Evolutionary conservation across 2,329 filamentous ascomycete genomes (phyloP).

Genomic region (Hymenoscyphus fructigenus): DNA sequence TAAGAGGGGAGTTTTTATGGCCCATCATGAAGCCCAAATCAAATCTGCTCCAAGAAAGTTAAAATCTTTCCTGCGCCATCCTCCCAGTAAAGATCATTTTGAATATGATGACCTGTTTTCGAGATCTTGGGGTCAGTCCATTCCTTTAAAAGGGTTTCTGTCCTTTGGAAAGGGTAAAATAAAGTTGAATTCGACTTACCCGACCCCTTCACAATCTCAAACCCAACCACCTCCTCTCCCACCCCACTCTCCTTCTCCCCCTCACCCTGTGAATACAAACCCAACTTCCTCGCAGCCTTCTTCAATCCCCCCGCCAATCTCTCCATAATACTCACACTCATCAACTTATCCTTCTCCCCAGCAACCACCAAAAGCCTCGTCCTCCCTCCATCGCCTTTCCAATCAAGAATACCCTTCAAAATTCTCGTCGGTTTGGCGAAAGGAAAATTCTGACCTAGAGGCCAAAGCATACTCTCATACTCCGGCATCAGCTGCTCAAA

Average conservation of each 20-base stretch:
- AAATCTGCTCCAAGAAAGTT: constrained; percentile 23
- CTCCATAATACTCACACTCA: constrained; percentile 27
- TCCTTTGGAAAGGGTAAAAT: too few species aligned
- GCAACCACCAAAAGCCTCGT: constrained; percentile 29
- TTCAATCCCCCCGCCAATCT: constrained; percentile 36
- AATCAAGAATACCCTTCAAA: constrained; percentile 21
- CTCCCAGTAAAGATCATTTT: constrained; percentile 42
- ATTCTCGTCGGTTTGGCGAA: constrained; percentile 40
- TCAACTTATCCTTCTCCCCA: constrained; percentile 32
- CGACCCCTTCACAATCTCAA: constrained; percentile 36
- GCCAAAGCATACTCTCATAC: constrained; percentile 46
- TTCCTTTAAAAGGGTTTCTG: too few species aligned
- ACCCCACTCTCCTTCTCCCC: constrained; percentile 19
- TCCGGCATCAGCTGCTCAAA: constrained; percentile 41
- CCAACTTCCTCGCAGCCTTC: constrained; percentile 23
- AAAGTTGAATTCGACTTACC: too few species aligned
- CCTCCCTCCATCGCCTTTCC: constrained; percentile 14
- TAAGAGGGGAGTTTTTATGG: not conserved
- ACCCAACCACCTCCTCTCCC: constrained; percentile 20
- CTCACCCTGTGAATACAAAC: not conserved
- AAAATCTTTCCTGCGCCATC: constrained; percentile 38
- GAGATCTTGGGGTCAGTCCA: too few species aligned
- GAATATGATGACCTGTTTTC: constrained; percentile 41
- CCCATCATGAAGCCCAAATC: not conserved
- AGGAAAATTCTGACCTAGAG: constrained; percentile 39